Evolutionary conservation across 2,329 filamentous ascomycete genomes (phyloP).

Genomic region (Colletotrichum filicis): DNA sequence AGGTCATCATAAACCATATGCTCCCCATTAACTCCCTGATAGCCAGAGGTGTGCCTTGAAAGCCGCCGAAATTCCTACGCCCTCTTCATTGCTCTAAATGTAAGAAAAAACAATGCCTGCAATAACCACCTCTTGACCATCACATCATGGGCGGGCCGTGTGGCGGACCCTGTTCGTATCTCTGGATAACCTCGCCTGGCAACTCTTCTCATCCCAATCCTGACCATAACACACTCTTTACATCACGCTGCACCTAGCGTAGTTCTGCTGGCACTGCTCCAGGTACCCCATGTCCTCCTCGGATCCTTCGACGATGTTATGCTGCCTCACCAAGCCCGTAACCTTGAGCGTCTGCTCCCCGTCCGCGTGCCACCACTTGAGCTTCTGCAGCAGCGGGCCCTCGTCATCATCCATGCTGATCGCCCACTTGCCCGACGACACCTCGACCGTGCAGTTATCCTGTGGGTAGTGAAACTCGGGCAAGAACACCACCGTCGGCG

Average conservation of each 20-base stretch:
- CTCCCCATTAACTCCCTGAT: not conserved
- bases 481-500: constrained; percentile 85
- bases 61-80: not conserved
- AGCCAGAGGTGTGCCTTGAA: not conserved
- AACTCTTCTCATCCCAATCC: not conserved
- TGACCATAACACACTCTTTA: constrained; percentile 43
- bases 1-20: not conserved
- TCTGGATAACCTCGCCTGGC: not conserved
- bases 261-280: constrained; percentile 69
- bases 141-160: not conserved
- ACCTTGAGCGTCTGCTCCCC: constrained; percentile 85
- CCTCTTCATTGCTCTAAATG: not conserved
- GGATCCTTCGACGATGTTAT: constrained; percentile 65
- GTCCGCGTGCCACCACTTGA: constrained; percentile 93
- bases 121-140: not conserved
- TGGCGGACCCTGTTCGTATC: not conserved
- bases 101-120: not conserved
- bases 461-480: constrained; percentile 94
- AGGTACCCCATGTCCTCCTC: constrained; percentile 84
- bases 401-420: constrained; percentile 80
- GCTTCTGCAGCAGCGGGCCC: constrained; percentile 75
- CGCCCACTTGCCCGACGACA: constrained; percentile 90
- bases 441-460: constrained; percentile 75
- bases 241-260: constrained; percentile 65
- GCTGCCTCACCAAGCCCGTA: constrained; percentile 76